Conservation (phyloP, 2,329 filamentous ascomycete genomes). For the Colletotrichum australisinense region DNA sequence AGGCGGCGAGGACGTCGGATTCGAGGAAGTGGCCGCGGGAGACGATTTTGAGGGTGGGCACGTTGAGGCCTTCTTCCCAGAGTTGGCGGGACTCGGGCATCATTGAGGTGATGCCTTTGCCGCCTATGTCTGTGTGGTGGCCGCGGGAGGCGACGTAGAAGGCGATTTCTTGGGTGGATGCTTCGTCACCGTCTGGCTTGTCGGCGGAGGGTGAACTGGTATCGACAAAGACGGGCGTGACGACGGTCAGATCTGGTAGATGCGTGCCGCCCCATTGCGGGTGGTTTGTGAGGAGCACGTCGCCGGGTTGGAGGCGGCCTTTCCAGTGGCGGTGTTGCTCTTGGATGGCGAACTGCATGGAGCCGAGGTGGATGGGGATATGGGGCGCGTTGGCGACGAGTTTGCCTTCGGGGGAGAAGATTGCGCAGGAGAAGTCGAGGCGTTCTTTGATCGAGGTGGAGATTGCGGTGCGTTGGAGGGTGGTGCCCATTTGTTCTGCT, state of each 20-base stretch:
- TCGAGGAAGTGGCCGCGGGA: conserved; percentile 50
- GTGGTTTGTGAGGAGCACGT: conserved; percentile 54
- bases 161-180: conserved; percentile 39
- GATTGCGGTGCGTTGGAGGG: conserved; percentile 65
- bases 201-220: not conserved
- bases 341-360: conserved; percentile 54
- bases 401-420: conserved; percentile 54
- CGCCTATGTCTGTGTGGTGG: conserved; percentile 54
- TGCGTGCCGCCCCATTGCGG: conserved; percentile 52
- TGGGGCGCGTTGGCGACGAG: conserved; percentile 55
- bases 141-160: conserved; percentile 54
- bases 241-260: conserved; percentile 54
- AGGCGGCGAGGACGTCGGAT: conserved; percentile 43
- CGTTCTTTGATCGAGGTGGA: conserved; percentile 60
- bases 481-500: conserved; percentile 69
- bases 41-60: conserved; percentile 51
- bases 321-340: conserved; percentile 49
- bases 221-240: conserved; percentile 51
- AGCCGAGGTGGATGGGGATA: conserved; percentile 54
- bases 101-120: conserved; percentile 53
- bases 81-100: conserved; percentile 53
- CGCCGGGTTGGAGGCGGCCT: conserved; percentile 49
- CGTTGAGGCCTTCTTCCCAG: conserved; percentile 57
- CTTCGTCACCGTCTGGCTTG: conserved; percentile 11
- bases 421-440: conserved; percentile 55